Base-by-base conservation (phyloP, 768 basidiomycete species). In the Pulveroboletus ravenelii region DNA sequence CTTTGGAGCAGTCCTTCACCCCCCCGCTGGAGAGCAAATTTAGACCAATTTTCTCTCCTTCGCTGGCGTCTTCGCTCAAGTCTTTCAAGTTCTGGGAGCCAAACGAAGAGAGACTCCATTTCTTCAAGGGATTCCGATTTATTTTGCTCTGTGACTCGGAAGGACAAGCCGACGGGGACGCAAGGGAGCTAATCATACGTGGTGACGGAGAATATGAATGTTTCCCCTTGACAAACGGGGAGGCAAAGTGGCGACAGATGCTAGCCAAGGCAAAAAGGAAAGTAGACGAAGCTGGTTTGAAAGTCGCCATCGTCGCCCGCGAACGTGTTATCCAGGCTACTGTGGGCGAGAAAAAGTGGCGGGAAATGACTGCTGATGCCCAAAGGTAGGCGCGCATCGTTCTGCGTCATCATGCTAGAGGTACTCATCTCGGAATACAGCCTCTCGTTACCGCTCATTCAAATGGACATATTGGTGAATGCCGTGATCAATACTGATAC, bases 111-210 rank as follows among this genome's bases (percentile, higher is more conserved):
- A n/a, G n/a, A n/a, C n/a, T n/a, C n/a, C n/a, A n/a, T n/a, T 70
- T 90, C 59, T 72, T 89, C 30, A 62, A 66, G 6, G 63, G 65
- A 0, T 77, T 72, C 51, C 73, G 82, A 8, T 87, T 89, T 58
- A 60, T 89, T 7, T 80, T 82, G 47, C 68, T 83, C 5, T 77
- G 77, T 2, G 84, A 85, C 56, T 78, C 75, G 42, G 72, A 72
- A 0, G 70, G 76, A n/a, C 74, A 79, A 34, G 60, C 73, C 0
- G 76, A 77, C n/a, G 64, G 62, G 6, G 78, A 79, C 20, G 65
- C 81, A 20, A 72, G 74, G 48, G 81, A 81, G 14, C 62, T 87
- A 38, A 71, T 88, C 44, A 69, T 70, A 43, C 68, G 78, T n/a
- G n/a, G n/a, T n/a, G n/a, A n/a, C n/a, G n/a, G n/a, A n/a, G n/a